Percentiles rank a stretch among this genome's conserved stretches.
phyloP scores from a whole-genome alignment of 2,329 filamentous ascomycete genomes.

The Hypoxylon sp. region DNA sequence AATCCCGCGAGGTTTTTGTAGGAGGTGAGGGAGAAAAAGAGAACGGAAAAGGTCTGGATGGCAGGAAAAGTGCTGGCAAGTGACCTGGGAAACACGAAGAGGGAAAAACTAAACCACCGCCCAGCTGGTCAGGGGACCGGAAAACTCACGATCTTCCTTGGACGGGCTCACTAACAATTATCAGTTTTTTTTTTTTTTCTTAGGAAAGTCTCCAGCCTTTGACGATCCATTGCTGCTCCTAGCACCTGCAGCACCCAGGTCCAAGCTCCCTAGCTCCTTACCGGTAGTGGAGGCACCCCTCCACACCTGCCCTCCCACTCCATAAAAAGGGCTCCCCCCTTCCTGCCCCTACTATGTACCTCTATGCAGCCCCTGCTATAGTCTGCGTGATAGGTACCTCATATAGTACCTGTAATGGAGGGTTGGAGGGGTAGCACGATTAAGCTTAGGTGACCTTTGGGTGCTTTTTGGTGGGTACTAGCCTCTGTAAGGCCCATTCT shows the following conservation, averaged over 20 bases:
- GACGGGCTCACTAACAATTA: slow-evolving; percentile 42
- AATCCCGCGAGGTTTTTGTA: slow-evolving; percentile 22
- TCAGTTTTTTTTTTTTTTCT: slow-evolving; percentile 13
- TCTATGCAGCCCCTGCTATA: not conserved
- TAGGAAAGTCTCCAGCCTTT: slow-evolving; percentile 28
- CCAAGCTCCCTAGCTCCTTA: slow-evolving; percentile 5
- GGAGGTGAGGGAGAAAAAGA: slow-evolving; percentile 20
- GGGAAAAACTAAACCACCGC: slow-evolving; percentile 47
- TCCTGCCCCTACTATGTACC: not conserved
- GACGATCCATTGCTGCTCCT: slow-evolving; percentile 34
- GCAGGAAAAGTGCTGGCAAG: slow-evolving; percentile 21
- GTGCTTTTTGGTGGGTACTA: slow-evolving; percentile 25
- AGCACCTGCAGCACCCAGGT: not conserved
- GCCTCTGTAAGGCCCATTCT: slow-evolving; percentile 32
- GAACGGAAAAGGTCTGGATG: slow-evolving; percentile 19
- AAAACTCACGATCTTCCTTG: slow-evolving; percentile 50
- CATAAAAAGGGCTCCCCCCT: slow-evolving; percentile 15
- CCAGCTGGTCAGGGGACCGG: slow-evolving; percentile 44
- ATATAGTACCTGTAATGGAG: not conserved
- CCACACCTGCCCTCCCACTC: slow-evolving; percentile 8
- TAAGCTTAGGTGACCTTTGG: slow-evolving; percentile 38
- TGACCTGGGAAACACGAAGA: slow-evolving; percentile 41
- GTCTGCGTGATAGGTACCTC: not conserved
- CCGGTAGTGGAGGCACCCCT: slow-evolving; percentile 5
- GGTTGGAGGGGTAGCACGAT: slow-evolving; percentile 40